Evolutionary conservation across 1,284 basidiomycete species (phyloP), one percentile per base, ranked within the genome.

Genomic region (Leccinum solheimii): DNA sequence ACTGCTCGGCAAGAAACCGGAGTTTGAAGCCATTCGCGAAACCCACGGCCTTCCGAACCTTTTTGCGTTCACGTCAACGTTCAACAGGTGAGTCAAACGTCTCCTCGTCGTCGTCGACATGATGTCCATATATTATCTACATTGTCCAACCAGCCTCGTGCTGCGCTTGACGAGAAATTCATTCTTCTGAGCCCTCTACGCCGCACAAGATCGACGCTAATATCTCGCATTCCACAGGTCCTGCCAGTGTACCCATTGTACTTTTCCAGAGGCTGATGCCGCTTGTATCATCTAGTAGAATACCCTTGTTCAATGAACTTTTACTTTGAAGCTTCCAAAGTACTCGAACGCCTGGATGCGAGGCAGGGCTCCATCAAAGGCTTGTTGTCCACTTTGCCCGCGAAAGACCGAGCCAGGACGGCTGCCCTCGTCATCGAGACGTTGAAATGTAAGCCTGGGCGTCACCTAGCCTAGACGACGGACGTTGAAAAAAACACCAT

Each of bases 311-410:
- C 74, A 76, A 96, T 96, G 94, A 95, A 95, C 80, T 94, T 96
- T 78, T 97, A 96, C 80, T 94, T 94, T 78, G 88, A 91, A 72
- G 92, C 92, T 65, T 90, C 90, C 63, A 83, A 86, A 68, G 84
- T 88, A 5, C 81, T 97, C 69, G 93, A 96, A 72, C 87, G 87
- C 67, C 82, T 97, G 61, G 91, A 95, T 73, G 84, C 86, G 57
- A 93, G 91, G 75, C 84, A 92, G 75, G 94, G 94, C 13, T 95
- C 92, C 7, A 90, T 97, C 72, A 90, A 94, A 75, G 82, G 91
- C 58, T 76, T 92, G 43, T 80, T 94, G 56, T 85, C 86, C 23
- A 84, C 84, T 34, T 80, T 94, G 21, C 85, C 90, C 14, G 84
- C 88, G 69, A 91, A 88, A 71, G 85, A 88, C 68, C 84, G 92